Base-by-base conservation (phyloP, 148 eudicot species). In the Pharnaceum exiguum region DNA sequence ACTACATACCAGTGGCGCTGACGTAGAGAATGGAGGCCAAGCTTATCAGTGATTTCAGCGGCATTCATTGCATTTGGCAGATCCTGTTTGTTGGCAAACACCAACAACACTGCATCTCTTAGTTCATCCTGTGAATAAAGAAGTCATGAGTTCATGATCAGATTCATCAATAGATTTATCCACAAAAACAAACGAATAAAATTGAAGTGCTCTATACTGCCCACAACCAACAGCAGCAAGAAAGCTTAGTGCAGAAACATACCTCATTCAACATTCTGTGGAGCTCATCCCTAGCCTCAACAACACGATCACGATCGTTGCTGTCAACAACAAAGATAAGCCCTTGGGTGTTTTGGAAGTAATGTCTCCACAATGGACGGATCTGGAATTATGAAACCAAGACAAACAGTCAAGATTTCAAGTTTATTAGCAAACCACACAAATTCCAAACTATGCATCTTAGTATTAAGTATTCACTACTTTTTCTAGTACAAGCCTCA, bases 361-460 rank as follows among this genome's bases (percentile, higher is more conserved):
- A 68, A 60, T 68, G 72, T 60, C 72, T 68, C 72, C 72, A 68
- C 72, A 68, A 54, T 68, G 72, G 72, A 60, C 72, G 72, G 26
- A 68, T 68, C 72, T 68, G 72, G 54, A 53, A 42, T 26, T 31
- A 18, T n/a, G 5, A 26, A 23, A 36, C 12, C 2, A 18, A 22
- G 10, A 31, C 29, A 19, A 17, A 32, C 18, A 21, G 33, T 17
- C 46, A 47, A 26, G 5, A 25, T 49, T 10, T 5, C 21, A n/a
- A n/a, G n/a, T n/a, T n/a, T n/a, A n/a, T n/a, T n/a, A n/a, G n/a
- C n/a, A n/a, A n/a, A n/a, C n/a, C n/a, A n/a, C n/a, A n/a, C n/a
- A n/a, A n/a, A n/a, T n/a, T n/a, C n/a, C n/a, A n/a, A n/a, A n/a
- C n/a, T n/a, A n/a, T n/a, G n/a, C n/a, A n/a, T n/a, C n/a, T n/a